Conservation (phyloP, 768 basidiomycete species). For the Phanerochaete carnosa region DNA sequence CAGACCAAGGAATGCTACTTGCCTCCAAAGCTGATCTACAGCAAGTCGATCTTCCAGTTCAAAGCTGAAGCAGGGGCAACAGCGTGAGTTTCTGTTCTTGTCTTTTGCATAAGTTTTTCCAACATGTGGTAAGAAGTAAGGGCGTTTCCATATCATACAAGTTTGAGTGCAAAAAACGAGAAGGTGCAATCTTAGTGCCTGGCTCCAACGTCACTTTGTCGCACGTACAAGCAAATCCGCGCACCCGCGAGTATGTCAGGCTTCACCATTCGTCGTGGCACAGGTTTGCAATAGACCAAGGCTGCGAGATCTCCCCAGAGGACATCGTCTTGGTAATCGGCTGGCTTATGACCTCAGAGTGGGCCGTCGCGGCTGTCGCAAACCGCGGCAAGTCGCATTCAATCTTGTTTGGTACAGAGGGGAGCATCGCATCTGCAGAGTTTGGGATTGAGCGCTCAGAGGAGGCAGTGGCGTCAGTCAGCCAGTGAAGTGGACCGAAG, state of each 20-base stretch:
- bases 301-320: neutral
- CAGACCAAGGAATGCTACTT: neutral
- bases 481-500: neutral
- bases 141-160: neutral
- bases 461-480: neutral
- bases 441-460: neutral
- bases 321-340: neutral
- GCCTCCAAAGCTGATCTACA: too few species aligned
- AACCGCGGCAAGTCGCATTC: too few species aligned
- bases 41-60: conserved; percentile 2
- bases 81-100: conserved; percentile 6
- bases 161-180: neutral
- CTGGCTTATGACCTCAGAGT: neutral
- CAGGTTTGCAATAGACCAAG: neutral
- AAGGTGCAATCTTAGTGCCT: neutral
- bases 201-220: neutral
- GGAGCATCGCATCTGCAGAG: neutral
- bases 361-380: conserved; percentile 1
- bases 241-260: neutral
- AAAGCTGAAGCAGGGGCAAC: conserved; percentile 2
- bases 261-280: neutral
- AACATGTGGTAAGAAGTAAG: neutral
- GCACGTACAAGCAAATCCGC: neutral
- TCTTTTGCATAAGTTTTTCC: too few species aligned
- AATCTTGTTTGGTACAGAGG: neutral